A percentile compares a stretch with the other conserved stretches of the same genome.
These are phyloP conservation scores for Marasmius tenuissimus DNA, from an alignment of 1,284 basidiomycete genomes.

Conservation along the genomic window DNA sequence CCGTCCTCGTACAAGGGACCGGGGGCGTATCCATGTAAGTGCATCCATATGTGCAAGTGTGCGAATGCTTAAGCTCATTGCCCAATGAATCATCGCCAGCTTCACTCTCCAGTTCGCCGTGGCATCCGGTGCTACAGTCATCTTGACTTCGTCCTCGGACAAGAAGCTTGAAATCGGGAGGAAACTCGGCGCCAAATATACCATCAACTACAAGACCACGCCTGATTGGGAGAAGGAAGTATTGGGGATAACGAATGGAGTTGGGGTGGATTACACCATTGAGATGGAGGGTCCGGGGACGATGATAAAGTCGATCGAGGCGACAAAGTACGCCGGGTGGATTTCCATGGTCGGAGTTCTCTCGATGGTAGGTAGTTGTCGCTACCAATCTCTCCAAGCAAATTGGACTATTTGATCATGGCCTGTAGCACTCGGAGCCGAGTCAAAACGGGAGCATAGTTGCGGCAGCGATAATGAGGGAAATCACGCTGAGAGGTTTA, in stretches of 20 bases:
- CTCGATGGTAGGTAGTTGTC: no score
- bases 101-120: slow-evolving; percentile 29
- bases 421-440: slow-evolving; percentile 32
- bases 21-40: slow-evolving; percentile 46
- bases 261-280: no score
- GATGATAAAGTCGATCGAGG: no score
- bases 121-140: slow-evolving; percentile 45
- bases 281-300: no score
- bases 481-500: no score
- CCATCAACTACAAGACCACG: slow-evolving; percentile 45
- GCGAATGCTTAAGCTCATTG: background rate
- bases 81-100: background rate
- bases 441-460: slow-evolving; percentile 35
- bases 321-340: no score
- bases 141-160: slow-evolving; percentile 50
- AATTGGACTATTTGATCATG: no score
- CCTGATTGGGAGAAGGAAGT: no score
- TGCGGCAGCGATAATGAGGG: slow-evolving; percentile 7
- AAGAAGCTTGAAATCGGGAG: slow-evolving; percentile 41
- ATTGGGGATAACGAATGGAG: no score
- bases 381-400: no score
- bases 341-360: no score
- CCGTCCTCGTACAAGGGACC: slow-evolving; percentile 46
- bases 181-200: slow-evolving; percentile 36
- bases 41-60: background rate